phyloP scores from a whole-genome alignment of 2,329 filamentous ascomycete species.

The Cladophialophora exuberans region DNA sequence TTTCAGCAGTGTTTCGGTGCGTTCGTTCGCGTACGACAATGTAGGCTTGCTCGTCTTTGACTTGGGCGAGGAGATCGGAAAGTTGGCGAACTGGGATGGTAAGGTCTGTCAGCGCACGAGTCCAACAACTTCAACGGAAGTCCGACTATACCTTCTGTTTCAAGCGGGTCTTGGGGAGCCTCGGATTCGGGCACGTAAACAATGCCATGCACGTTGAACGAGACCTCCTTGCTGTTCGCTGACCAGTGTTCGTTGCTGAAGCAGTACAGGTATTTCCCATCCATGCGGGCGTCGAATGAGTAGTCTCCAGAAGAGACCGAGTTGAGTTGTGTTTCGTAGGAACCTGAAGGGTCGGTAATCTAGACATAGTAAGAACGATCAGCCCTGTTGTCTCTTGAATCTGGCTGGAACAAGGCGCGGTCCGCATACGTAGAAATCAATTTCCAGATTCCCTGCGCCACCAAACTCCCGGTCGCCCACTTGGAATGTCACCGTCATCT shows the following conservation, averaged over 20 bases:
- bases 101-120: background rate
- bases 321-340: constrained; percentile 79
- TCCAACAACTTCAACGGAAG: background rate
- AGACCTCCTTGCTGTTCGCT: constrained; percentile 94
- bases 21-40: constrained; percentile 94
- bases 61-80: constrained; percentile 82
- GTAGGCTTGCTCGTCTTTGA: constrained; percentile 97
- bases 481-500: constrained; percentile 98
- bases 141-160: constrained; percentile 71
- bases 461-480: constrained; percentile 97
- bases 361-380: constrained; percentile 38
- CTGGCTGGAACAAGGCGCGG: background rate
- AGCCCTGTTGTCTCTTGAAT: background rate
- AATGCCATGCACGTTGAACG: constrained; percentile 98
- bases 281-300: constrained; percentile 80
- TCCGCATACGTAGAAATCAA: constrained; percentile 93
- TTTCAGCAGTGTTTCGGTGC: constrained; percentile 97
- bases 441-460: constrained; percentile 88
- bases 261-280: constrained; percentile 94
- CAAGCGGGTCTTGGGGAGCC: constrained; percentile 81
- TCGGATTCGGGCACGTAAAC: constrained; percentile 94
- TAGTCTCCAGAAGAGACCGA: constrained; percentile 88
- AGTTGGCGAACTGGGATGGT: constrained; percentile 71
- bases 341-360: constrained; percentile 77
- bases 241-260: constrained; percentile 99